Base-by-base conservation (phyloP, 2,329 filamentous ascomycete species). In the Fusarium sp. region DNA sequence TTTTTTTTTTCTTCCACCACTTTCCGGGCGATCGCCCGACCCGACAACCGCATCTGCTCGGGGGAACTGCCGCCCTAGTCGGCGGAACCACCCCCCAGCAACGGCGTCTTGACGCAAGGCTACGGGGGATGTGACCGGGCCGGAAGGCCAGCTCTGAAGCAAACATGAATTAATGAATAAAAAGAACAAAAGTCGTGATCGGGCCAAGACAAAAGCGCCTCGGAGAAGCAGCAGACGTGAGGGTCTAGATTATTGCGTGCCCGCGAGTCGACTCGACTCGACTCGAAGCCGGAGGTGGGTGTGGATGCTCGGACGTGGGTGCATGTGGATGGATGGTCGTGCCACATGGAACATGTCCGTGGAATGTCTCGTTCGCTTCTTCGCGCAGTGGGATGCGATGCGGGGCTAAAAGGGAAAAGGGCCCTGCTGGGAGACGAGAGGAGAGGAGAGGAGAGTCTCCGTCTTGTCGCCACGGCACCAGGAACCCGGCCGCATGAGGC, bases 11-110 rank as follows among this genome's bases (percentile, higher is more conserved):
- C 29, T 60, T 33, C 58, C 49, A 68, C 64, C 62, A 59, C 42
- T 51, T 71, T 46, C 62, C 76, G 76, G 76, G 76, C 76, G 76
- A 78, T 78, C 76, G 76, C 76, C 76, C 76, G 76, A 78, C 75
- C 76, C 76, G 76, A 78, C 70, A 78, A 67, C 76, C 76, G 76
- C 62, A 60, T 60, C 58, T 60, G 62, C 66, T 72, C 61, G 68
- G 71, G 17, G 60, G 42, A 64, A 67, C 53, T 64, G 59, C 55
- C 62, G 62, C 63, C 64, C 44, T 46, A 67, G 62, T 75, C 57
- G 53, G 69, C 66, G 67, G 69, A 60, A 66, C 70, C 56, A 46
- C 14, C 62, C 63, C n/a, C 64, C n/a, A 67, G 61, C 36, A 66
- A 61, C 66, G 38, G 27, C 49, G 53, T 62, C 29, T 40, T 70